Percentiles rank a stretch among this genome's conserved stretches.
Conservation (phyloP, 495 filamentous ascomycete genomes). For the Pyrenopolyporus hunteri region DNA sequence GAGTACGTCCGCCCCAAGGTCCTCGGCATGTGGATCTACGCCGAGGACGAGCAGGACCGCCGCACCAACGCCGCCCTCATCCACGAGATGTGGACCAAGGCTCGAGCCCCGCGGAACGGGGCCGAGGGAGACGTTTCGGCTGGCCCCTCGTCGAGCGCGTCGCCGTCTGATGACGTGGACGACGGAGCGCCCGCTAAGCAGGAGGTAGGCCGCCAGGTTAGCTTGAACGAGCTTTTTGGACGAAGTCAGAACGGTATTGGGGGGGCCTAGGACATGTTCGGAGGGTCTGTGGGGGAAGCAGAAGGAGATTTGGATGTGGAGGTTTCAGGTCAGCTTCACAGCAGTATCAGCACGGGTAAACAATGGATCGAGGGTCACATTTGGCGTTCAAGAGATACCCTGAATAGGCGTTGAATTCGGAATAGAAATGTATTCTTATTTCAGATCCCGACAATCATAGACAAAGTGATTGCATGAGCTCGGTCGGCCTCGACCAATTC, state of each 20-base stretch:
- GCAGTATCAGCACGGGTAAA: background rate
- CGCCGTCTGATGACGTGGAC: background rate
- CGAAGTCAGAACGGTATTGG: conserved; percentile 16
- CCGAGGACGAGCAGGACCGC: conserved; percentile 42
- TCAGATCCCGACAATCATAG: background rate
- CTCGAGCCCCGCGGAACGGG: conserved; percentile 30
- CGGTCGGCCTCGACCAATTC: no score
- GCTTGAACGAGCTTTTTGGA: conserved; percentile 37
- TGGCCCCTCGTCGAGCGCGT: background rate
- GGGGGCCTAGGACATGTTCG: background rate
- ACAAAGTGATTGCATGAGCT: background rate
- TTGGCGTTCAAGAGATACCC: conserved; percentile 11
- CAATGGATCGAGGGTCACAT: background rate
- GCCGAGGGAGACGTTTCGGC: background rate
- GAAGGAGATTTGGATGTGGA: background rate
- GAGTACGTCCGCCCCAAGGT: conserved; percentile 43
- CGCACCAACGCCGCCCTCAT: conserved; percentile 45
- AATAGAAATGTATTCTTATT: background rate
- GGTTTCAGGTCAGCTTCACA: background rate
- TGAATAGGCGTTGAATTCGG: background rate
- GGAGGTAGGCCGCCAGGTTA: conserved; percentile 30
- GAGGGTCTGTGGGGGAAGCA: background rate
- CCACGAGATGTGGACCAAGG: conserved; percentile 47
- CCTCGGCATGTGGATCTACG: conserved; percentile 55
- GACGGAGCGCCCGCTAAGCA: conserved; percentile 9